Conservation (phyloP, 768 basidiomycete genomes). For the Leccinum broughii region DNA sequence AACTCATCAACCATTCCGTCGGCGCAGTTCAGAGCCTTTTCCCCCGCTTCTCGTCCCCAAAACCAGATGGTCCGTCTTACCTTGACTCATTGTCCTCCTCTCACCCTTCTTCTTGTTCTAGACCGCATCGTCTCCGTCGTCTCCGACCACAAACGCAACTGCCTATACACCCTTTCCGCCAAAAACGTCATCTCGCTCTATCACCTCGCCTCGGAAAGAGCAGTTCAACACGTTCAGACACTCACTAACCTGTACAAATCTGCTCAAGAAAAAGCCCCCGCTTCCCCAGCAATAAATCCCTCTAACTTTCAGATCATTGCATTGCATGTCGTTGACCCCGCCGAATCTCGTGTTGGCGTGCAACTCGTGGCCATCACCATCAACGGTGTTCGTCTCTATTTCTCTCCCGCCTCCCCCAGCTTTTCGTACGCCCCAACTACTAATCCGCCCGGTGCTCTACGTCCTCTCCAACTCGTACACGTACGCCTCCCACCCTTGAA, state of each 20-base stretch:
- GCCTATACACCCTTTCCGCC: slow-evolving; percentile 75
- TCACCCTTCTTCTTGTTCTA: slow-evolving; percentile 31
- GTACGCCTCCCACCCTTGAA: slow-evolving; percentile 78
- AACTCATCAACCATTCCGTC: slow-evolving; percentile 85
- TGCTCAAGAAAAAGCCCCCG: slow-evolving; percentile 80
- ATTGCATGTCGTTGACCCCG: slow-evolving; percentile 65
- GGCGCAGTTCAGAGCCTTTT: slow-evolving; percentile 77
- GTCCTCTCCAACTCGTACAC: slow-evolving; percentile 66
- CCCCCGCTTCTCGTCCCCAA: slow-evolving; percentile 67
- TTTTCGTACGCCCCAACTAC: slow-evolving; percentile 48
- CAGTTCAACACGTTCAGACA: slow-evolving; percentile 71
- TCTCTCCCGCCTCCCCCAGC: slow-evolving; percentile 53
- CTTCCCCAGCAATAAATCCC: slow-evolving; percentile 68
- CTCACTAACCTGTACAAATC: slow-evolving; percentile 72
- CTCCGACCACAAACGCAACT: slow-evolving; percentile 66
- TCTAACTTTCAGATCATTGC: slow-evolving; percentile 69
- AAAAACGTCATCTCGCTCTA: slow-evolving; percentile 68
- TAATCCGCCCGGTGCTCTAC: slow-evolving; percentile 27
- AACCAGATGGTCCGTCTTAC: slow-evolving; percentile 58
- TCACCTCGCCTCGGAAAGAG: slow-evolving; percentile 60
- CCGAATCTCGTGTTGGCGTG: slow-evolving; percentile 66
- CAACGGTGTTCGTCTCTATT: slow-evolving; percentile 85
- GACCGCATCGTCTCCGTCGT: slow-evolving; percentile 72
- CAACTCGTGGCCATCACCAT: slow-evolving; percentile 81
- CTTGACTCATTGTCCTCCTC: not conserved